Conservation (phyloP, 768 basidiomycete genomes). For the Dendrothele bispora region DNA sequence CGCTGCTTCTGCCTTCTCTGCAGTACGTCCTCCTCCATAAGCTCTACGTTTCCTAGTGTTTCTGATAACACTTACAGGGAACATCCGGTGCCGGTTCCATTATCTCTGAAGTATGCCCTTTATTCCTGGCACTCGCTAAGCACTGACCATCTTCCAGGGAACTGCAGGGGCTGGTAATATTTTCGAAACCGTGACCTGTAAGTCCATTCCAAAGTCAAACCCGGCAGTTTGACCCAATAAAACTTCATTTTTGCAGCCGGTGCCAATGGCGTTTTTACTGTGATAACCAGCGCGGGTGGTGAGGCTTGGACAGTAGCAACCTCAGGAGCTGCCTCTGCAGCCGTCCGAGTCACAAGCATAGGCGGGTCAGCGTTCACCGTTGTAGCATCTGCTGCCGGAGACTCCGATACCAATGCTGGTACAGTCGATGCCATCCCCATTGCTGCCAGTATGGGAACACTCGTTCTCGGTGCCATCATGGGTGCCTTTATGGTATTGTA, state of each 20-base stretch:
- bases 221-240: too few species aligned
- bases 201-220: too few species aligned
- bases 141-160: too few species aligned
- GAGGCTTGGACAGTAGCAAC: slow-evolving; percentile 55
- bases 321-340: slow-evolving; percentile 30
- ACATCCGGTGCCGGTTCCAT: too few species aligned
- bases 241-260: slow-evolving; percentile 36
- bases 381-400: background rate
- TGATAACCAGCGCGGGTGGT: slow-evolving; percentile 61
- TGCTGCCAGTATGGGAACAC: slow-evolving; percentile 24
- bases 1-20: too few species aligned
- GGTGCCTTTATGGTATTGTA: slow-evolving; percentile 41
- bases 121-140: too few species aligned
- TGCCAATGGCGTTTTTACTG: slow-evolving; percentile 50
- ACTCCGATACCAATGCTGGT: background rate
- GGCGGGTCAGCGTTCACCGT: slow-evolving; percentile 1
- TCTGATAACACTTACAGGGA: too few species aligned
- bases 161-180: slow-evolving; percentile 32
- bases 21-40: too few species aligned
- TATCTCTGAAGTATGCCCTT: too few species aligned
- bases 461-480: slow-evolving; percentile 37
- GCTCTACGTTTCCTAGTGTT: too few species aligned
- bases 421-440: background rate
- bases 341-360: slow-evolving; percentile 12
- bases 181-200: slow-evolving; percentile 43